Evolutionary conservation across 2,329 filamentous ascomycete genomes (phyloP).

Genomic region (Chaetomium sp.): DNA sequence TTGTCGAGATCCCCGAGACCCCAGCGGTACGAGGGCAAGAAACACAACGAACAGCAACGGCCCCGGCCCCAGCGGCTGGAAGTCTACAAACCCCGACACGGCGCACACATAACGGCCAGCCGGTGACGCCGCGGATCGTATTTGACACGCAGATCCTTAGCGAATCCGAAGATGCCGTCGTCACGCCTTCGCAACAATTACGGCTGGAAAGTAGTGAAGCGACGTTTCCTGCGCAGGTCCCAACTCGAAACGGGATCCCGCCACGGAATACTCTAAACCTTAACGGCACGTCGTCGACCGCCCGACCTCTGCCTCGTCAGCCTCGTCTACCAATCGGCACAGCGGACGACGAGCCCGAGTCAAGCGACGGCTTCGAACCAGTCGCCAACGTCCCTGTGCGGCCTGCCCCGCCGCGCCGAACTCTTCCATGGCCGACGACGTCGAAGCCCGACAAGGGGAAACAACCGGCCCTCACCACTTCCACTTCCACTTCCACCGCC

Average conservation of each 20-base stretch:
- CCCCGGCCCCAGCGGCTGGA: neutral
- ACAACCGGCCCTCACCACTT: neutral
- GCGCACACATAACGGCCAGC: neutral
- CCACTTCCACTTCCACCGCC: neutral
- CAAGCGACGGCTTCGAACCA: conserved; percentile 4
- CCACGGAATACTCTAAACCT: too few relatives aligned
- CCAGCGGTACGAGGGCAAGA: conserved; percentile 1
- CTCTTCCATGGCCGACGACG: neutral
- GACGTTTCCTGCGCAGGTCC: neutral
- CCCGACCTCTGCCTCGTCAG: too few relatives aligned
- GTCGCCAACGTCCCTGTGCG: neutral
- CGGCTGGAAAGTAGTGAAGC: neutral
- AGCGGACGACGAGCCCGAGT: neutral
- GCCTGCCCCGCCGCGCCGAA: neutral
- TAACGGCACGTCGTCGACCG: too few relatives aligned
- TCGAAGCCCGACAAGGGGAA: conserved; percentile 7
- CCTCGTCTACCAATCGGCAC: neutral
- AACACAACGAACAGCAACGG: neutral
- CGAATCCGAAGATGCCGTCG: neutral
- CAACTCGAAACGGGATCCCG: neutral
- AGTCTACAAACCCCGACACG: conserved; percentile 2
- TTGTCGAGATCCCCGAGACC: conserved; percentile 12
- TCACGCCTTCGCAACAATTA: conserved; percentile 3
- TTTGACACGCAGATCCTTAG: neutral
- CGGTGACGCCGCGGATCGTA: neutral